phyloP scores from a whole-genome alignment of 805 yeast species.

The Wickerhamiella lipophila region DNA sequence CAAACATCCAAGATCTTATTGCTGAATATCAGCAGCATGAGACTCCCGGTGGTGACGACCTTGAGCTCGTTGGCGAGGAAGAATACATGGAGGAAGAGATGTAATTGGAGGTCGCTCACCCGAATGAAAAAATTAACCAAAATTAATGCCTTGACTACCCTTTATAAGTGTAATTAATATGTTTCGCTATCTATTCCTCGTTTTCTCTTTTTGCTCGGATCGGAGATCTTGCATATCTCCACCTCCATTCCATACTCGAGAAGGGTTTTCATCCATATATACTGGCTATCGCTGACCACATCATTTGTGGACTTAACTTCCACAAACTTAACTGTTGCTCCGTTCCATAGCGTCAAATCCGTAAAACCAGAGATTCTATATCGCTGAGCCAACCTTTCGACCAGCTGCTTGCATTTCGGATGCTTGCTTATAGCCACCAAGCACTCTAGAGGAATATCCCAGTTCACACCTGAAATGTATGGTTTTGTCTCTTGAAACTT shows the following conservation, averaged over 20 bases:
- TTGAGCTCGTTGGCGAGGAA: constrained; percentile 43
- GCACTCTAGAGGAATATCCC: constrained; percentile 20
- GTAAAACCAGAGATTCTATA: constrained; percentile 26
- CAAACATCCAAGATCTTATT: constrained; percentile 81
- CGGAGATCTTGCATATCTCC: constrained; percentile 25
- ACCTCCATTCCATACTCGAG: constrained; percentile 23
- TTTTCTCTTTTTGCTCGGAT: background rate
- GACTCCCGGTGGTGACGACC: constrained; percentile 67
- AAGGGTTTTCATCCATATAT: constrained; percentile 29
- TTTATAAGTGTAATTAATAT: background rate
- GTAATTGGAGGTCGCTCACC: background rate
- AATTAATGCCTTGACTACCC: background rate
- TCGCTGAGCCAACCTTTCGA: constrained; percentile 11
- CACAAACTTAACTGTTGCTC: constrained; percentile 17
- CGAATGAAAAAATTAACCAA: background rate
- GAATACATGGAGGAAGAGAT: constrained; percentile 15
- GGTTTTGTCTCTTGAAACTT: constrained; percentile 18
- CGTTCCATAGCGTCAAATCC: constrained; percentile 28
- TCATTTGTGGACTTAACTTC: constrained; percentile 32
- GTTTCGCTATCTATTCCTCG: background rate
- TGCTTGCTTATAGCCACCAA: constrained; percentile 15
- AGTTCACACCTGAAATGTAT: constrained; percentile 25
- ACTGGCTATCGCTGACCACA: constrained; percentile 29
- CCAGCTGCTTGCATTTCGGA: constrained; percentile 7
- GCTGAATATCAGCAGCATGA: constrained; percentile 91